Evolutionary conservation across 768 basidiomycete genomes (phyloP).

Genomic region (Plicaturopsis crispa): DNA sequence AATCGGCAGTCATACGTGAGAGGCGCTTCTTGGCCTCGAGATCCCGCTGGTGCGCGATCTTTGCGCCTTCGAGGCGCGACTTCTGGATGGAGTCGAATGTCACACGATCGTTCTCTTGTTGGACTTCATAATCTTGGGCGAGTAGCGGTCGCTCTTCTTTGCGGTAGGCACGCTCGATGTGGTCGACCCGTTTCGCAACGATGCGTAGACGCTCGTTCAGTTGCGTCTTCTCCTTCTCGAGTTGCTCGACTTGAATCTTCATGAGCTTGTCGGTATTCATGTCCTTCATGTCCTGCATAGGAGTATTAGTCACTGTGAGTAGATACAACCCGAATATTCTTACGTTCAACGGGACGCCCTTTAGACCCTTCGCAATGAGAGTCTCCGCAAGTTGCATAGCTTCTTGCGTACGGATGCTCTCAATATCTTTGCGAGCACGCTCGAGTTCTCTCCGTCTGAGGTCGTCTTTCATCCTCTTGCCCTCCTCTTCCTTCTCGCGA

Average conservation of each 20-base stretch:
- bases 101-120: constrained; percentile 70
- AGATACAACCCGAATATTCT: constrained; percentile 2
- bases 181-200: constrained; percentile 85
- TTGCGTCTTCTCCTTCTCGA: constrained; percentile 95
- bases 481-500: constrained; percentile 66
- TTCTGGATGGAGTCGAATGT: constrained; percentile 59
- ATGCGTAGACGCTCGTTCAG: constrained; percentile 76
- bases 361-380: constrained; percentile 70
- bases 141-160: constrained; percentile 88
- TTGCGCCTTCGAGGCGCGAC: constrained; percentile 47
- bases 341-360: constrained; percentile 35
- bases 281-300: constrained; percentile 64
- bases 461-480: constrained; percentile 54
- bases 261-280: constrained; percentile 84
- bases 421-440: constrained; percentile 61
- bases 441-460: constrained; percentile 68
- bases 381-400: constrained; percentile 83
- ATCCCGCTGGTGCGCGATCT: constrained; percentile 53
- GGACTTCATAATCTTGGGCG: constrained; percentile 75
- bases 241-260: constrained; percentile 85
- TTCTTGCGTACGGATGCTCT: constrained; percentile 54
- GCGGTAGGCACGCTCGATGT: constrained; percentile 90
- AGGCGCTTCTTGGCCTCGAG: constrained; percentile 72
- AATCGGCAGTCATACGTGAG: constrained; percentile 67
- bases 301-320: constrained; percentile 5